Percentiles rank a stretch among this genome's conserved stretches.
Conservation (phyloP, 805 yeast genomes). For the Spathaspora gorwiae region DNA sequence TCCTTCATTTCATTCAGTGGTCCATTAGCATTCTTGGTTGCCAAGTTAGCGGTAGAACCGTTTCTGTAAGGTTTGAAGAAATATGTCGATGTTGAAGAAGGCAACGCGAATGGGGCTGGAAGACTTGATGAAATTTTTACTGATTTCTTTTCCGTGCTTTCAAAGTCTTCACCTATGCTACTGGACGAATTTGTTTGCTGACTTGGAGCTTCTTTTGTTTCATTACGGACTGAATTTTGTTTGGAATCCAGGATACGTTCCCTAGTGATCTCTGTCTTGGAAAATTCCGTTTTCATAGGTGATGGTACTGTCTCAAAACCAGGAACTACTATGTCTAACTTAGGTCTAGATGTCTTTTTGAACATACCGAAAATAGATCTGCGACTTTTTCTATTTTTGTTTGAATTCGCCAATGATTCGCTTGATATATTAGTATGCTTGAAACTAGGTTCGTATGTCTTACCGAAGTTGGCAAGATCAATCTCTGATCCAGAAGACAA, state of each 20-base stretch:
- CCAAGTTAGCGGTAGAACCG: slow-evolving; percentile 6
- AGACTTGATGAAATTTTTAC: slow-evolving; percentile 6
- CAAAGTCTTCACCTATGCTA: not conserved
- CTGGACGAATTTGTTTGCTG: not conserved
- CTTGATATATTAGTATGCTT: not conserved
- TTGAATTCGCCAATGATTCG: not conserved
- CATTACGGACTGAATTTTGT: not conserved
- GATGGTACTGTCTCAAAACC: slow-evolving; percentile 2
- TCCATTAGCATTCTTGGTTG: not conserved
- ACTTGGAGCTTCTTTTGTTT: not conserved
- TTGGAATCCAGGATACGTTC: not conserved
- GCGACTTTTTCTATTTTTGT: slow-evolving; percentile 13
- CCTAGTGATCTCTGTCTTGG: not conserved
- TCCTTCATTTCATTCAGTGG: not conserved
- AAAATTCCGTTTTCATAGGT: not conserved
- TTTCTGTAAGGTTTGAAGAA: slow-evolving; percentile 25
- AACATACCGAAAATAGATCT: slow-evolving; percentile 34
- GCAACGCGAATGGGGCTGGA: slow-evolving; percentile 42
- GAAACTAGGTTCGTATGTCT: slow-evolving; percentile 34
- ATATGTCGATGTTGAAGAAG: slow-evolving; percentile 37
- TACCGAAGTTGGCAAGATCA: slow-evolving; percentile 38
- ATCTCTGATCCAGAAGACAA: slow-evolving; percentile 32
- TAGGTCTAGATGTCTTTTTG: slow-evolving; percentile 17
- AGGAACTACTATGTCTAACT: not conserved
- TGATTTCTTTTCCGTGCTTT: not conserved